Evolutionary conservation across 140 eudicot species (phyloP), one percentile per base, ranked within the genome.

Genomic region (Artemisia princeps): DNA sequence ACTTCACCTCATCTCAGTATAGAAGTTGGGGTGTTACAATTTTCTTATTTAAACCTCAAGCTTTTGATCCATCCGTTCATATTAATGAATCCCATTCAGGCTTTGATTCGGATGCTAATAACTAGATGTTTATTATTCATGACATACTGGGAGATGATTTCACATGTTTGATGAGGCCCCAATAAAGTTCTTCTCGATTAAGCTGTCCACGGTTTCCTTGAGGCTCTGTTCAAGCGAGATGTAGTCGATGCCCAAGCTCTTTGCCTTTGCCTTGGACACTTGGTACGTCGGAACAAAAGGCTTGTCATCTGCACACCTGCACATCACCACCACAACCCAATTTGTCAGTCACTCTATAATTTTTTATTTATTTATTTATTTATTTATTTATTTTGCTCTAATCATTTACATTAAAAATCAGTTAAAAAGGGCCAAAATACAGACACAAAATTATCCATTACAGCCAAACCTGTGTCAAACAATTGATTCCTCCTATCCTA

Each of bases 301-400:
- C 68, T 72, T 67, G 49, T 73, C 84, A 76, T 83, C 82, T 42
- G 71, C 80, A 60, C 82, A 72, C 82, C 88, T 83, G 70, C 80
- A 74, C 45, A 0, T 26, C 65, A 40, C 49, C 37, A 74, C 8
- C 45, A 14, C 37, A 40, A 33, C 30, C 70, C 20, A 13, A 14
- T 60, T 50, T 60, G 30, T 23, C 33, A 42, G 30, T 23, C 33
- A 42, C 28, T 22, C n/a, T 48, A 1, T 14, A 9, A 3, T 8
- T 10, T 10, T 12, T 46, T 17, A 0, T 17, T 17, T 17, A 17
- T 17, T 17, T 17, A 0, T 17, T 17, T 17, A n/a, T n/a, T n/a
- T n/a, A n/a, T n/a, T n/a, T n/a, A n/a, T n/a, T n/a, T n/a, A n/a
- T n/a, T 11, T 44, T 2, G 52, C 52, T 48, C 14, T 0, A 8